A percentile compares a stretch with the other conserved stretches of the same genome.
Evolutionary conservation across 306 rosid genomes (phyloP).

Genomic region (Vigna hirtella): DNA sequence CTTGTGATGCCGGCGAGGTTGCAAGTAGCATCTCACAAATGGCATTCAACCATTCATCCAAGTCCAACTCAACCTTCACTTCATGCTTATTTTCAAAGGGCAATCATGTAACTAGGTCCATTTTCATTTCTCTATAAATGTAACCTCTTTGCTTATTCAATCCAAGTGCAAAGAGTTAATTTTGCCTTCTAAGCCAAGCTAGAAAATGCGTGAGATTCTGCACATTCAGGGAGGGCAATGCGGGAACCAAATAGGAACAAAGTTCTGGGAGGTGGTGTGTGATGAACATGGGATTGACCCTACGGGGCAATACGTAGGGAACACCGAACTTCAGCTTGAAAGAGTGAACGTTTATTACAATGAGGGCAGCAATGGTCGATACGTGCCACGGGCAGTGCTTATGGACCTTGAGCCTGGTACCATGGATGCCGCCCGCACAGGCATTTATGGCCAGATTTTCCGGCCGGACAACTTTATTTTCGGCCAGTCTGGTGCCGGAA

Average conservation of each 20-base stretch:
- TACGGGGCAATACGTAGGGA: constrained; percentile 56
- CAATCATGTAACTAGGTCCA: background rate
- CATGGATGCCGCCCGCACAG: constrained; percentile 67
- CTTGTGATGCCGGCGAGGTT: constrained; percentile 46
- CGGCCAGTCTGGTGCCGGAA: constrained; percentile 78
- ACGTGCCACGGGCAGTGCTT: constrained; percentile 79
- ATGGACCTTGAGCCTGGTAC: constrained; percentile 92
- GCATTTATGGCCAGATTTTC: constrained; percentile 76
- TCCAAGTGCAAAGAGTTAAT: constrained; percentile 16
- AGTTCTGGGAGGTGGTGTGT: constrained; percentile 48
- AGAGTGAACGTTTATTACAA: constrained; percentile 67
- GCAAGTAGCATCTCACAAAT: constrained; percentile 36
- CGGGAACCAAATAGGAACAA: constrained; percentile 72
- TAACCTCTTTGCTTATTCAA: constrained; percentile 28
- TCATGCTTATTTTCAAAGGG: background rate
- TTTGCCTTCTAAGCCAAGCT: background rate
- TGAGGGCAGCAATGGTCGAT: constrained; percentile 66
- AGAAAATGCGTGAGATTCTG: constrained; percentile 76
- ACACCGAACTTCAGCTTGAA: constrained; percentile 60
- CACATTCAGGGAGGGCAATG: constrained; percentile 86
- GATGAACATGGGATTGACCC: constrained; percentile 76
- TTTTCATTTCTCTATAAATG: constrained; percentile 42
- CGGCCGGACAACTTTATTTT: constrained; percentile 76
- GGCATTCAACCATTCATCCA: constrained; percentile 39
- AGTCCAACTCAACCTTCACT: background rate